These are phyloP conservation scores for Colletotrichum lupini DNA, from an alignment of 2,329 filamentous ascomycete species.

Conservation along the genomic window DNA sequence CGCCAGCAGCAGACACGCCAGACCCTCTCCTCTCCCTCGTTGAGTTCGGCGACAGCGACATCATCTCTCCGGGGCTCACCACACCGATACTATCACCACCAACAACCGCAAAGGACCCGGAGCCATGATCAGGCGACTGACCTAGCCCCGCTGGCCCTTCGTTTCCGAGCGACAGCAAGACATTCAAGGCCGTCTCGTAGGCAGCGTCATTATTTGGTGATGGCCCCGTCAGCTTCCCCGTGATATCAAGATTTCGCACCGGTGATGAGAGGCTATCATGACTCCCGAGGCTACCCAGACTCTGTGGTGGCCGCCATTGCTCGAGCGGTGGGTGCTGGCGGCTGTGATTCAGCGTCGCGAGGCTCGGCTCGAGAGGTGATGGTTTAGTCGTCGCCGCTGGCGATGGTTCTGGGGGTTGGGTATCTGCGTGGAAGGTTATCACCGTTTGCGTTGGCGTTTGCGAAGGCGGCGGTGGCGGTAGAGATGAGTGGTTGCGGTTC, in stretches of 20 bases:
- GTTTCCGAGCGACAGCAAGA: slow-evolving; percentile 46
- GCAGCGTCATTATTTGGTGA: slow-evolving; percentile 17
- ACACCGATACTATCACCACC: not conserved
- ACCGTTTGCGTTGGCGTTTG: not conserved
- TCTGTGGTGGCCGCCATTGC: slow-evolving; percentile 17
- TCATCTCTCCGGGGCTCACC: slow-evolving; percentile 17
- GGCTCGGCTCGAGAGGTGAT: slow-evolving; percentile 14
- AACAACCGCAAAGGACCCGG: not conserved
- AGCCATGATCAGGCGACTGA: not conserved
- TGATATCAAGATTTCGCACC: slow-evolving; percentile 1
- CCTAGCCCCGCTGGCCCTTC: slow-evolving; percentile 25
- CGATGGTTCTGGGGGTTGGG: not conserved
- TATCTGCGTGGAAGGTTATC: slow-evolving; percentile 5
- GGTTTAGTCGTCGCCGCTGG: not conserved
- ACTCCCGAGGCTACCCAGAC: not conserved
- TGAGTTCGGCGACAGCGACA: slow-evolving; percentile 15
- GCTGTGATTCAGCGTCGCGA: not conserved
- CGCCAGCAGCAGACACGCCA: not conserved
- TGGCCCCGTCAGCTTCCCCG: not conserved
- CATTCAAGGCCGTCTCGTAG: slow-evolving; percentile 48
- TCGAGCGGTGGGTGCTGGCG: not conserved
- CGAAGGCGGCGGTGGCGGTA: not conserved
- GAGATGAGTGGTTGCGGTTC: not conserved
- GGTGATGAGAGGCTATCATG: slow-evolving; percentile 15
- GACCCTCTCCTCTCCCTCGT: not conserved